Evolutionary conservation across 2,329 filamentous ascomycete species (phyloP).

Genomic region (Paraphaeosphaeria minitans): DNA sequence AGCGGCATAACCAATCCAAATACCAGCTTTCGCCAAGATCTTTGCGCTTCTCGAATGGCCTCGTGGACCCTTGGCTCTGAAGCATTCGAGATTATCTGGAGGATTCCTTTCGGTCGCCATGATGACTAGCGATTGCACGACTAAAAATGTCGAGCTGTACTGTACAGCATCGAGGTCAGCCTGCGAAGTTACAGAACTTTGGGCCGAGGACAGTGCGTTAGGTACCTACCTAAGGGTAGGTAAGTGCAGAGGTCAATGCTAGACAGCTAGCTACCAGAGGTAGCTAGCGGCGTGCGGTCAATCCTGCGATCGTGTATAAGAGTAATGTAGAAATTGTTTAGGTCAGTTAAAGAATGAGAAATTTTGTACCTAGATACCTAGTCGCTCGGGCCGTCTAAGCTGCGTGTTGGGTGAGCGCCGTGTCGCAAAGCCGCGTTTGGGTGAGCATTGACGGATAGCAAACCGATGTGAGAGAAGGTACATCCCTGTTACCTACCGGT

Average conservation of each 20-base stretch:
- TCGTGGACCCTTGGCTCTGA: slow-evolving; percentile 14
- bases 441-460: not conserved
- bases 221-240: too few species aligned
- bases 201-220: too few species aligned
- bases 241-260: too few species aligned
- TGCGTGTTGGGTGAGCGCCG: not conserved
- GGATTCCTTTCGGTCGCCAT: not conserved
- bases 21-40: slow-evolving; percentile 20
- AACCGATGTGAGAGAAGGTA: not conserved
- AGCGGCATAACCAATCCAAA: slow-evolving; percentile 32
- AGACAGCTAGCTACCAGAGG: not conserved
- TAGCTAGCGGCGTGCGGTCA: not conserved
- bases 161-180: too few species aligned
- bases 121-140: not conserved
- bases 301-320: too few species aligned
- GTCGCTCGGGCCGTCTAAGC: not conserved
- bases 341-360: not conserved
- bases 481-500: not conserved
- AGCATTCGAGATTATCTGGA: slow-evolving; percentile 15
- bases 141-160: not conserved
- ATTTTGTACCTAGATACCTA: not conserved
- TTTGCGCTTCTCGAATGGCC: slow-evolving; percentile 22
- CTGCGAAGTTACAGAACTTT: too few species aligned
- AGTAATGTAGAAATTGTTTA: not conserved
- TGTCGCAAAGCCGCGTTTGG: not conserved